Percentiles rank a stretch among this genome's conserved stretches.
phyloP scores from a whole-genome alignment of 768 basidiomycete species.

The Mycena kentingensis region DNA sequence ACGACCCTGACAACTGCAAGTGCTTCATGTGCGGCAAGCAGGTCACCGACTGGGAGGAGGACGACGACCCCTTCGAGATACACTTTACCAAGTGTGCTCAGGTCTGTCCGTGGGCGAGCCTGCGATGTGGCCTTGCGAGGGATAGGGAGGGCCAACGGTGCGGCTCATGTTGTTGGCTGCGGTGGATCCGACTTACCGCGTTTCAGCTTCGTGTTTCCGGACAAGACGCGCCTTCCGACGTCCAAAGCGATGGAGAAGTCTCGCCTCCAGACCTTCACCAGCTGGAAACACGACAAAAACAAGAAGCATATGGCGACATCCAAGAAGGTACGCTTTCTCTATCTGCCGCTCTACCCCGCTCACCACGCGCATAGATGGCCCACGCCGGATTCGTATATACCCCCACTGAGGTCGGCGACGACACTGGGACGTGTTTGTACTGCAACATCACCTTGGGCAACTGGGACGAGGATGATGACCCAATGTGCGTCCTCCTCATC shows the following conservation, averaged over 20 bases:
- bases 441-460: constrained; percentile 79
- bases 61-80: constrained; percentile 85
- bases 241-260: constrained; percentile 73
- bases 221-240: constrained; percentile 64
- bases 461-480: constrained; percentile 89
- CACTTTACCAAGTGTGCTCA: constrained; percentile 71
- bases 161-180: constrained; percentile 23
- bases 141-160: constrained; percentile 67
- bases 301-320: constrained; percentile 71
- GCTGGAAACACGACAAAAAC: constrained; percentile 70
- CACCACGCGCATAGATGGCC: constrained; percentile 63
- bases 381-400: constrained; percentile 86
- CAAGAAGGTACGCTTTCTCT: constrained; percentile 50
- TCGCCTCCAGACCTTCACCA: constrained; percentile 64
- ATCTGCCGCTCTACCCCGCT: neutral
- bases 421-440: constrained; percentile 84
- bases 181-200: neutral
- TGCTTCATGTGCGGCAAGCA: constrained; percentile 87
- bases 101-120: constrained; percentile 77
- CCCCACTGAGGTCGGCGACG: constrained; percentile 67
- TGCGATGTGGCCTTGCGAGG: constrained; percentile 66
- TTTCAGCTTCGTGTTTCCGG: constrained; percentile 58
- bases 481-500: constrained; percentile 57
- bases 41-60: constrained; percentile 80
- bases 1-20: constrained; percentile 71